phyloP scores from a whole-genome alignment of 257 asterid genomes.

The Solanum chaucha region DNA sequence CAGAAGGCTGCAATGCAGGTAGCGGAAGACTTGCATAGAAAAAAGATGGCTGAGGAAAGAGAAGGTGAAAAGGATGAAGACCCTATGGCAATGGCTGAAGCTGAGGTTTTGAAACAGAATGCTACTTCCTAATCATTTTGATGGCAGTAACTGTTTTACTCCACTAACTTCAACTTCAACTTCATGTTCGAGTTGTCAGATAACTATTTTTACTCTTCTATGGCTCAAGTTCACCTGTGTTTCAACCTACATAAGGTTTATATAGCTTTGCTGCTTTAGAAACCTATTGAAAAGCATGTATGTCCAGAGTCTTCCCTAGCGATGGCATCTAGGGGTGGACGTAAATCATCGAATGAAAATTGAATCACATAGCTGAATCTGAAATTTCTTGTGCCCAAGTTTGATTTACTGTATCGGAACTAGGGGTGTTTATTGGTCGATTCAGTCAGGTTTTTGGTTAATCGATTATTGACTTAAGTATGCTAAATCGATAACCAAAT shows the following conservation, averaged over 20 bases:
- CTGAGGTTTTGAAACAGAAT: slow-evolving; percentile 52
- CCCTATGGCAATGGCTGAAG: slow-evolving; percentile 74
- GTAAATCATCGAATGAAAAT: neutral
- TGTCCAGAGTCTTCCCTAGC: neutral
- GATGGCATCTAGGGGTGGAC: neutral
- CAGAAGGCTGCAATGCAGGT: slow-evolving; percentile 60
- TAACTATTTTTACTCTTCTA: neutral
- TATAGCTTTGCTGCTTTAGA: neutral
- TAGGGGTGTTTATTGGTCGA: neutral
- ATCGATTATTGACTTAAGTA: too few relatives aligned
- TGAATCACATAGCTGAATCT: neutral
- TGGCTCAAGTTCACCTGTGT: neutral
- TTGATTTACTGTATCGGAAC: neutral
- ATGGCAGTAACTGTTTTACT: neutral
- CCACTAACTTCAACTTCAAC: neutral
- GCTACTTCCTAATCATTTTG: slow-evolving; percentile 13
- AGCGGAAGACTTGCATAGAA: slow-evolving; percentile 81
- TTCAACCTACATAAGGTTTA: neutral
- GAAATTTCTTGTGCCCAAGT: neutral
- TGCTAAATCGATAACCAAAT: neutral
- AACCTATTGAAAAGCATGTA: neutral
- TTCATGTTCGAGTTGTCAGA: neutral
- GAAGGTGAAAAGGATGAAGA: slow-evolving; percentile 86
- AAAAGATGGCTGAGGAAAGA: slow-evolving; percentile 76
- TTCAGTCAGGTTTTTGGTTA: neutral